Conservation (phyloP, 2,329 filamentous ascomycete species). For the Hymenoscyphus salicellus region DNA sequence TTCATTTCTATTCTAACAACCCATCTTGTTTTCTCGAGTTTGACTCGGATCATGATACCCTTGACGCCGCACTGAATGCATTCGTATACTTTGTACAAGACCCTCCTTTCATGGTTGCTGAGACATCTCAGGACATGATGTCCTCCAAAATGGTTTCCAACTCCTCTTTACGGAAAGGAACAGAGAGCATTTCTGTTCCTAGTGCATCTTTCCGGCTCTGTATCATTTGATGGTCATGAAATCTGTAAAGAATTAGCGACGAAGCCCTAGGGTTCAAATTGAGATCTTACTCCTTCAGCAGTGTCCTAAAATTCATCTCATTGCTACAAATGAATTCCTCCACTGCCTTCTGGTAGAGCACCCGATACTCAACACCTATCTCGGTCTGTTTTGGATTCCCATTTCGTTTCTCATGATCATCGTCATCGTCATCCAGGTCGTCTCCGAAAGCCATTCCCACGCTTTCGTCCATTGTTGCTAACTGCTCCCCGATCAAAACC, state of each 20-base stretch:
- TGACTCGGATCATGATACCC: background rate
- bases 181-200: constrained; percentile 79
- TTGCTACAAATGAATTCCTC: constrained; percentile 97
- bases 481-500: constrained; percentile 78
- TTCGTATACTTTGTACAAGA: background rate
- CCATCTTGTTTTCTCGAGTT: background rate
- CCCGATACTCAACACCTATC: constrained; percentile 79
- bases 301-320: constrained; percentile 89
- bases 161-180: constrained; percentile 85
- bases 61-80: constrained; percentile 17
- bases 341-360: constrained; percentile 90
- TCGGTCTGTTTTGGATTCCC: constrained; percentile 30
- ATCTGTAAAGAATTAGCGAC: constrained; percentile 49
- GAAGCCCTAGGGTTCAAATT: background rate
- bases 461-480: constrained; percentile 61
- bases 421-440: constrained; percentile 48
- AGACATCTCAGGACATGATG: constrained; percentile 38
- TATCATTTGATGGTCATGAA: constrained; percentile 97
- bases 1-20: background rate
- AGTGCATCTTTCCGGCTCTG: constrained; percentile 80
- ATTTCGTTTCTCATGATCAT: constrained; percentile 35
- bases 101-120: background rate
- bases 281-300: constrained; percentile 78
- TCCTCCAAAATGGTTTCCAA: constrained; percentile 87
- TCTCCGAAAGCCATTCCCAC: constrained; percentile 47